These are phyloP conservation scores for Ustanciosporium gigantosporum DNA, from an alignment of 1,284 basidiomycete species.

Conservation along the genomic window DNA sequence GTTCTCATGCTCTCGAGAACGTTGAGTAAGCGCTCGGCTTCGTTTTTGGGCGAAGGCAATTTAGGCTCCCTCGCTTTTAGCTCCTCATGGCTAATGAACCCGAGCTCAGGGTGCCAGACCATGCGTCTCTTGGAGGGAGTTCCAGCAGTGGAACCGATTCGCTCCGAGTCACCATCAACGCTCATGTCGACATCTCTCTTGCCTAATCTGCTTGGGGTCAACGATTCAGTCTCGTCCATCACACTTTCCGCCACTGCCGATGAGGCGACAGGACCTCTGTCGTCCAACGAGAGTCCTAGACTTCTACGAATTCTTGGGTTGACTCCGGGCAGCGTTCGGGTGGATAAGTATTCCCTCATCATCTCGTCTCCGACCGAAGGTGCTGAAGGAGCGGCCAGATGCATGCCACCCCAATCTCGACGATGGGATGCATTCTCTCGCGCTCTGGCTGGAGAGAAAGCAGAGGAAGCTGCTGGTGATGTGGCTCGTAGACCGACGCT, in stretches of 20 bases:
- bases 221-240: slow-evolving; percentile 23
- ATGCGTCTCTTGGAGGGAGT: slow-evolving; percentile 50
- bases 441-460: slow-evolving; percentile 12
- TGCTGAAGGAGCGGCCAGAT: slow-evolving; percentile 36
- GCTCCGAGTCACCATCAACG: slow-evolving; percentile 30
- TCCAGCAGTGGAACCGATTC: slow-evolving; percentile 6
- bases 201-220: slow-evolving; percentile 26
- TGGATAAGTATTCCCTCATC: slow-evolving; percentile 39
- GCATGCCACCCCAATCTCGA: slow-evolving; percentile 49
- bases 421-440: slow-evolving; percentile 25
- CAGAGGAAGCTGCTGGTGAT: slow-evolving; percentile 21
- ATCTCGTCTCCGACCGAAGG: slow-evolving; percentile 44
- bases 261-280: slow-evolving; percentile 8
- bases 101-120: slow-evolving; percentile 55
- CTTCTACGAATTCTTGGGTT: slow-evolving; percentile 14
- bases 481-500: slow-evolving; percentile 16
- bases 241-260: slow-evolving; percentile 18
- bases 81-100: slow-evolving; percentile 54
- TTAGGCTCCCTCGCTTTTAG: slow-evolving; percentile 44
- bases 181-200: slow-evolving; percentile 43
- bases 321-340: slow-evolving; percentile 31
- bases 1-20: slow-evolving; percentile 60
- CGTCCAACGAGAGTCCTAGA: slow-evolving; percentile 7
- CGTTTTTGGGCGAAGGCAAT: slow-evolving; percentile 59
- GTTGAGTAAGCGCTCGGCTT: slow-evolving; percentile 62